Percentiles rank a stretch among this genome's conserved stretches.
Conservation (phyloP, 495 filamentous ascomycete genomes). For the Rostrohypoxylon terebratum region DNA sequence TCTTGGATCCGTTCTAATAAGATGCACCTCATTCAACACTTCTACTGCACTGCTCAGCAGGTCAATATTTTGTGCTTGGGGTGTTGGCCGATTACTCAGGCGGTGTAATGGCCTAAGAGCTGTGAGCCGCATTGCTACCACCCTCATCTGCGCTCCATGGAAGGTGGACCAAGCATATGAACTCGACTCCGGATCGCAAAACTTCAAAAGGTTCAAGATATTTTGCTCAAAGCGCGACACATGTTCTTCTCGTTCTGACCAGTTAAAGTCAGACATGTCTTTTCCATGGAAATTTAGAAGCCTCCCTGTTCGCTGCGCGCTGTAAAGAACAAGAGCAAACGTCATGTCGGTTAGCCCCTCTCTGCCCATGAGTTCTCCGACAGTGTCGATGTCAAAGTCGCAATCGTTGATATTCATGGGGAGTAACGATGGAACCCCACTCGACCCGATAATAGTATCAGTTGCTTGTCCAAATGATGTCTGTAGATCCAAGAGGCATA, state of each 20-base stretch:
- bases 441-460: constrained; percentile 14
- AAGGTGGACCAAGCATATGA: constrained; percentile 36
- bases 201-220: constrained; percentile 16
- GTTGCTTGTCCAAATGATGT: constrained; percentile 27
- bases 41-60: constrained; percentile 8
- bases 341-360: constrained; percentile 28
- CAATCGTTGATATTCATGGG: constrained; percentile 26
- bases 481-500: constrained; percentile 35
- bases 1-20: constrained; percentile 25
- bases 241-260: constrained; percentile 13
- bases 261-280: background rate
- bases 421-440: constrained; percentile 1
- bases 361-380: background rate
- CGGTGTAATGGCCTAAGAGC: constrained; percentile 17
- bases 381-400: constrained; percentile 26
- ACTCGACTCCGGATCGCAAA: constrained; percentile 37
- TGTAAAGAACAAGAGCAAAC: constrained; percentile 30
- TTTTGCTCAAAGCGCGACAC: constrained; percentile 23
- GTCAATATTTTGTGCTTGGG: background rate
- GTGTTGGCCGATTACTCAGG: background rate
- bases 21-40: constrained; percentile 28
- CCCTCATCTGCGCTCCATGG: constrained; percentile 22
- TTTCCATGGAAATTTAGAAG: constrained; percentile 19
- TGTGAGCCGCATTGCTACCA: constrained; percentile 25
- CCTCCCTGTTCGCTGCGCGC: constrained; percentile 19